Evolutionary conservation across 2,329 filamentous ascomycete species (phyloP).

Genomic region (Paracorniculantispora psalliotae): DNA sequence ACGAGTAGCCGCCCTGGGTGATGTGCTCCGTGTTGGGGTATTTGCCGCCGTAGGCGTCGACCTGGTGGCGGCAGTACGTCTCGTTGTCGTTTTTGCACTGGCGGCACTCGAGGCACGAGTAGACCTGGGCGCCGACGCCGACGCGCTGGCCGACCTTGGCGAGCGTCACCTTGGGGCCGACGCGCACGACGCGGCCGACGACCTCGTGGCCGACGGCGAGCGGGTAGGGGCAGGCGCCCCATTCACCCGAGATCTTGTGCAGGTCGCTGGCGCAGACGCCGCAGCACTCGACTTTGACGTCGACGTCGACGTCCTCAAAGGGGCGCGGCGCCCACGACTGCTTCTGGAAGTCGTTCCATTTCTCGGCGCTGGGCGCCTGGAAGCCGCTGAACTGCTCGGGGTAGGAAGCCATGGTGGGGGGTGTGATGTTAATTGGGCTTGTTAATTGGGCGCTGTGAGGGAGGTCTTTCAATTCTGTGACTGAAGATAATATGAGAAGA

Average conservation of each 20-base stretch:
- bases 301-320: slow-evolving; percentile 81
- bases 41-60: slow-evolving; percentile 55
- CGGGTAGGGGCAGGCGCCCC: slow-evolving; percentile 58
- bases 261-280: slow-evolving; percentile 71
- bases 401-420: slow-evolving; percentile 41
- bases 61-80: slow-evolving; percentile 60
- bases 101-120: slow-evolving; percentile 59
- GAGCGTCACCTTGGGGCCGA: slow-evolving; percentile 57
- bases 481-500: background rate
- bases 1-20: slow-evolving; percentile 52
- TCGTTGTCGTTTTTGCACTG: slow-evolving; percentile 63
- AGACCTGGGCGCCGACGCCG: slow-evolving; percentile 64
- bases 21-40: slow-evolving; percentile 56
- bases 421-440: too few species aligned
- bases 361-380: slow-evolving; percentile 50
- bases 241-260: slow-evolving; percentile 65
- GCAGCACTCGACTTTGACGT: slow-evolving; percentile 80
- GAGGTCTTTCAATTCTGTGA: too few species aligned
- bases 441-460: too few species aligned
- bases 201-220: slow-evolving; percentile 70
- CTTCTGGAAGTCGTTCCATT: slow-evolving; percentile 60
- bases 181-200: slow-evolving; percentile 61
- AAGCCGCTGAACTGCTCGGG: slow-evolving; percentile 58
- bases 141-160: slow-evolving; percentile 57
- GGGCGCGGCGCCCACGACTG: slow-evolving; percentile 78